Evolutionary conservation across 129 eudicot genomes (phyloP), one percentile per base, ranked within the genome.

Genomic region (Saussurea involucrata): DNA sequence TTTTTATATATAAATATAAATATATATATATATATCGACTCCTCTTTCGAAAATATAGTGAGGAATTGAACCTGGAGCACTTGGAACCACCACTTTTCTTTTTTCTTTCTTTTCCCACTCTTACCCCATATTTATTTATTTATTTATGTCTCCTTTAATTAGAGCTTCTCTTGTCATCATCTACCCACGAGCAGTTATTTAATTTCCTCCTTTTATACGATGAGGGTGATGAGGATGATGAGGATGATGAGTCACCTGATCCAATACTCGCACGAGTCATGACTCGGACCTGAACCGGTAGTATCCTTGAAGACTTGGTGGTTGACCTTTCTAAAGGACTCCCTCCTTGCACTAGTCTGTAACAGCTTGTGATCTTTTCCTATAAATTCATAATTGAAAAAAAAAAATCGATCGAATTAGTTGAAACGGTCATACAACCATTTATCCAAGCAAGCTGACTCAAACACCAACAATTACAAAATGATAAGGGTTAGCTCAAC

Each of bases 201-300:
- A 93, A 72, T 87, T 80, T 93, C 75, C 97, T 90, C 81, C 91
- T 89, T 80, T 94, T 94, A 72, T 36, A 86, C 13, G 91, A 75
- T 4, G 89, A 71, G 0, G 86, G 80, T 0, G 98, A 87, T 2
- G 95, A 76, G 0, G 95, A 82, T 0, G 98, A 84, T 2, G 86
- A 81, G 13, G 85, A 80, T 46, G 89, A 85, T 8, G 97, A 90
- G 74, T 83, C 86, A 66, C 85, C 81, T 17, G 86, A 87, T 79
- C 64, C 82, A 4, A 69, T 31, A 80, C 83, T 82, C 33, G 83
- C 36, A 69, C 86, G 85, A 58, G 90, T 75, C 86, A 76, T 82
- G 83, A 88, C 90, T 82, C 94, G 91, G 70, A 85, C 70, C 49
- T 87, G 96, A 7, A 76, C 73, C 15, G 94, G 90, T 34, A 85